Evolutionary conservation across 2,329 filamentous ascomycete species (phyloP), one percentile per base, ranked within the genome.

Genomic region (Neonectria punicea): DNA sequence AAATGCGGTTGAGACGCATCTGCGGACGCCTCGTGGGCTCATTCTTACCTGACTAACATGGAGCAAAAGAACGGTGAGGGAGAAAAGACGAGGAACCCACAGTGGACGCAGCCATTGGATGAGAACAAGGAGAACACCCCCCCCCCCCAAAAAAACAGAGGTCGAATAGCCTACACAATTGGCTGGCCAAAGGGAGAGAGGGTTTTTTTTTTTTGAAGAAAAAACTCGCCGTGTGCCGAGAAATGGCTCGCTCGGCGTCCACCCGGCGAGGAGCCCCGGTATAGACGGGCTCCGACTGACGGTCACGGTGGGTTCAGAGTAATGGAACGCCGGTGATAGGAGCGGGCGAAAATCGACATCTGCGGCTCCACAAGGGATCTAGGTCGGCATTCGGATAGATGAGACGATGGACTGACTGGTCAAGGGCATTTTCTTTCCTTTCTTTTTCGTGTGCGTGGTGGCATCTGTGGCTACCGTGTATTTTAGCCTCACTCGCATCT

Each of bases 191-290:
- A 13, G 36, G 18, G 8, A 30, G 28, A 41, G 11, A 25, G 47
- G 46, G 4, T 25, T 25, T 25, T 3, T 5, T 25, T 25, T 5
- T 25, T 25, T 2, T 2, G 16, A 18, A 44, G 30, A 20, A 36
- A 44, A 36, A 56, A 44, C 30, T n/a, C 39, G 46, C 46, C 7
- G 39, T 20, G n/a, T 20, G 53, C 41, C 8, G 61, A 53, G 39
- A 63, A 63, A 63, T 58, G 54, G 49, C 54, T 54, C 61, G 47
- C 54, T 49, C 53, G 60, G 60, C 53, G 51, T 30, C 53, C 53
- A 47, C 47, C 39, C 59, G 59, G 59, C 53, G 53, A 53, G 34
- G 30, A 51, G 9, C 18, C 49, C 47, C 49, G 61, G 61, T 22
- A 32, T 32, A 34, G 49, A 34, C 41, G 60, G 47, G 39, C 46